Evolutionary conservation across 345 rosid species (phyloP).

Genomic region (Psidium friedrichsthalianum): DNA sequence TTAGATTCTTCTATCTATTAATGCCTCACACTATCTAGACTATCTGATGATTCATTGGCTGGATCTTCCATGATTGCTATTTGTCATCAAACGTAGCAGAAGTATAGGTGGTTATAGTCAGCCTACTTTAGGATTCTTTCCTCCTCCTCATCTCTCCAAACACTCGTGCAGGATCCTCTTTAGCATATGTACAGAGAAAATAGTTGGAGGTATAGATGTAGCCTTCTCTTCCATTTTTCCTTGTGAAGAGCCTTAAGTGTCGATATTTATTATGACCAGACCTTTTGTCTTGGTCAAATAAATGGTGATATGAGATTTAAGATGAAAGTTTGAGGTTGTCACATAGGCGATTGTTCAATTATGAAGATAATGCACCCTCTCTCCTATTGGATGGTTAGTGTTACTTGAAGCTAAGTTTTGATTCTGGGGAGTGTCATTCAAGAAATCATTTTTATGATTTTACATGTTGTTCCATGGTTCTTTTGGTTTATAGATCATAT

Average conservation of each 20-base stretch:
- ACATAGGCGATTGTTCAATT: neutral
- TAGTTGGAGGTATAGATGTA: slow-evolving; percentile 29
- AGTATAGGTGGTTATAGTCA: too few species aligned
- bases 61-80: too few species aligned
- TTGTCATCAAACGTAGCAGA: too few species aligned
- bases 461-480: neutral
- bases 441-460: neutral
- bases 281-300: neutral
- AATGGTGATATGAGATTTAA: neutral
- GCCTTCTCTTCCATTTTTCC: neutral
- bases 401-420: neutral
- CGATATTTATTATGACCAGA: neutral
- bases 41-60: too few species aligned
- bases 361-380: neutral
- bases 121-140: slow-evolving; percentile 69
- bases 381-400: neutral
- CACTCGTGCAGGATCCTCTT: slow-evolving; percentile 70
- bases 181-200: slow-evolving; percentile 51
- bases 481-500: neutral
- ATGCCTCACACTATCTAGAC: too few species aligned
- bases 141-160: slow-evolving; percentile 71
- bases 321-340: neutral
- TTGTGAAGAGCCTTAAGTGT: neutral
- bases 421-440: neutral
- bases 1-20: too few species aligned